Conservation (phyloP, 768 basidiomycete genomes). For the Russula earlei region DNA sequence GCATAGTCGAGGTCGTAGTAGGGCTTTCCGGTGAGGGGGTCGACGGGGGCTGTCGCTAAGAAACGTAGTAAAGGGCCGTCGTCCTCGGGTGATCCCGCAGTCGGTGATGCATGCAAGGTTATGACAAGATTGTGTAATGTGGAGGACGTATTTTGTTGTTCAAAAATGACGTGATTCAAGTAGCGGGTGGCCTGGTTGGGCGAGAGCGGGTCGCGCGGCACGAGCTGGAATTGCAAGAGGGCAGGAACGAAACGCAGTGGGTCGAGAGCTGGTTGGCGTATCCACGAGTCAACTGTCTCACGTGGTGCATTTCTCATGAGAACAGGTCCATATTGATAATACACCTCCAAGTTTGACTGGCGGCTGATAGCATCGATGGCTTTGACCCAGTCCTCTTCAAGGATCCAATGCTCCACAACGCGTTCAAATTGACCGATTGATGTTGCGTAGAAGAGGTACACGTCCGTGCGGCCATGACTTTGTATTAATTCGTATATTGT, state of each 20-base stretch:
- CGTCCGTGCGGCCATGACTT: constrained; percentile 86
- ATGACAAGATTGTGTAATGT: constrained; percentile 92
- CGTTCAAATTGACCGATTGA: constrained; percentile 72
- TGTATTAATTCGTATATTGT: constrained; percentile 91
- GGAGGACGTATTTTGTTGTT: constrained; percentile 68
- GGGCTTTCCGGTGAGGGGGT: constrained; percentile 76
- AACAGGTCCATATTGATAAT: constrained; percentile 87
- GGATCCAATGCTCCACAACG: constrained; percentile 85
- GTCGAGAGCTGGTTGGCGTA: constrained; percentile 71
- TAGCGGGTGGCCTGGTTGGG: constrained; percentile 87
- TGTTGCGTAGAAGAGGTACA: constrained; percentile 84
- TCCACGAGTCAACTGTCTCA: constrained; percentile 88
- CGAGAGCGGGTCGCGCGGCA: constrained; percentile 58
- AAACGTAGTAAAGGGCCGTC: constrained; percentile 77
- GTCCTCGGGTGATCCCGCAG: constrained; percentile 41
- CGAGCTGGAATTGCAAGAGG: constrained; percentile 69
- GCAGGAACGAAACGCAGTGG: constrained; percentile 84
- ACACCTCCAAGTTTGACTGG: constrained; percentile 77
- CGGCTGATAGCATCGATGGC: constrained; percentile 86
- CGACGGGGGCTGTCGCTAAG: constrained; percentile 68
- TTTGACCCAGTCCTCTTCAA: constrained; percentile 86
- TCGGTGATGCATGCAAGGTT: constrained; percentile 65
- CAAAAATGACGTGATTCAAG: constrained; percentile 76
- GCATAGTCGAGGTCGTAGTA: constrained; percentile 98
- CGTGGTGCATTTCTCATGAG: constrained; percentile 81